Evolutionary conservation across 2,329 filamentous ascomycete genomes (phyloP).

Genomic region (Penicillium olsonii): DNA sequence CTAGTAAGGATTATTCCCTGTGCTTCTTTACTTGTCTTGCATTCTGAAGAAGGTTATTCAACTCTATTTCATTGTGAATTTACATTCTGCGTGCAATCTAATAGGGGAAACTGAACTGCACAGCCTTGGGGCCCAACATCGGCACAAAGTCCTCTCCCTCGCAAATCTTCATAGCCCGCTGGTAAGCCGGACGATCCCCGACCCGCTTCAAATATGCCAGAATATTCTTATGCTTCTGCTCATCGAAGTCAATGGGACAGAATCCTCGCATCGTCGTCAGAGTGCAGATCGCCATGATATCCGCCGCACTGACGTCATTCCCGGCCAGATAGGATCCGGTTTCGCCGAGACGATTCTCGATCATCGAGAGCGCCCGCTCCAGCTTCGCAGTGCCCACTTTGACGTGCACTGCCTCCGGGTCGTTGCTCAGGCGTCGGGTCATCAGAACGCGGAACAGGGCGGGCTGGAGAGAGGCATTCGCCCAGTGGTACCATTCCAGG

Average conservation of each 20-base stretch:
- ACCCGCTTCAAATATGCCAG: conserved; percentile 22
- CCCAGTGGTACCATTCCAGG: conserved; percentile 25
- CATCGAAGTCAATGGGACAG: conserved; percentile 16
- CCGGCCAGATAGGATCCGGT: conserved; percentile 24
- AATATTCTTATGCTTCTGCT: conserved; percentile 18
- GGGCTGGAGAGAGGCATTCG: conserved; percentile 22
- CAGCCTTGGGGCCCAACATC: conserved; percentile 15
- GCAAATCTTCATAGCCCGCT: conserved; percentile 23
- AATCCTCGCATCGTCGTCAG: conserved; percentile 27
- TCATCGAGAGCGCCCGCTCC: conserved; percentile 10
- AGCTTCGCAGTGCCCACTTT: conserved; percentile 6
- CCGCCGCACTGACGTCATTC: conserved; percentile 20
- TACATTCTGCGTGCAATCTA: not conserved
- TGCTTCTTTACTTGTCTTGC: no score
- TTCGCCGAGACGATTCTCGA: conserved; percentile 19
- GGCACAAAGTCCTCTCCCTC: conserved; percentile 25
- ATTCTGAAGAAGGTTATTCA: no score
- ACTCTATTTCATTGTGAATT: no score
- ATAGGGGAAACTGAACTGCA: conserved; percentile 14
- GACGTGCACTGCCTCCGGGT: conserved; percentile 3
- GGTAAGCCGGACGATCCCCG: conserved; percentile 22
- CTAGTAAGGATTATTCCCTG: no score
- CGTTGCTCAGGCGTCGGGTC: not conserved
- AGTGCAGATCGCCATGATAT: conserved; percentile 23
- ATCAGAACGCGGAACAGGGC: conserved; percentile 16